Conservation (phyloP, 2,329 filamentous ascomycete species). For the Scedosporium aurantiacum region DNA sequence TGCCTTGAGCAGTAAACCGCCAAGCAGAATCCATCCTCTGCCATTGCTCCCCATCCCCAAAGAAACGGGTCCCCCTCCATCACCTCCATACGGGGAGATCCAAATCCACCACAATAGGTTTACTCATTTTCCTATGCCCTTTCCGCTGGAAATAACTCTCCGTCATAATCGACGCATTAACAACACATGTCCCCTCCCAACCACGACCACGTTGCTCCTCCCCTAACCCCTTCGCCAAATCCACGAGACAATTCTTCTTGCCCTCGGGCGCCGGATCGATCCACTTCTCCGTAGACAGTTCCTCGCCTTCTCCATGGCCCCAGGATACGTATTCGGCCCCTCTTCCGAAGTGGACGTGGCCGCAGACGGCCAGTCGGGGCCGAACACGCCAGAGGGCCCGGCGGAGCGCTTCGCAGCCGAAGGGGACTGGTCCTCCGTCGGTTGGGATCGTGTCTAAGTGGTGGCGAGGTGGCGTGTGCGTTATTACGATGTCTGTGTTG, state of each 20-base stretch:
- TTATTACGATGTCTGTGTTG: conserved; percentile 55
- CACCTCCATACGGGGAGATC: conserved; percentile 45
- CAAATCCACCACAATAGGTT: conserved; percentile 75
- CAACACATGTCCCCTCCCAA: conserved; percentile 52
- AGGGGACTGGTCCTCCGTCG: conserved; percentile 17
- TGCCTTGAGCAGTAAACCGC: neutral
- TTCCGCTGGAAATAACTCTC: conserved; percentile 51
- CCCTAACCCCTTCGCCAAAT: conserved; percentile 40
- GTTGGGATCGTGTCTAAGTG: conserved; percentile 42
- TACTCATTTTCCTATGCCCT: conserved; percentile 49
- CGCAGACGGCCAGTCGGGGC: conserved; percentile 56
- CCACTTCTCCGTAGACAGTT: conserved; percentile 43
- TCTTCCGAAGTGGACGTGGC: conserved; percentile 60
- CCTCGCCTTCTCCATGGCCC: conserved; percentile 31
- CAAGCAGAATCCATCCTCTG: neutral
- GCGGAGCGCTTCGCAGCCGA: conserved; percentile 51
- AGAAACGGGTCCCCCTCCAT: neutral
- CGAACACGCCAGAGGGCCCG: conserved; percentile 47
- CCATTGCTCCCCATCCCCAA: neutral
- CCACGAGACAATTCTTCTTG: conserved; percentile 51
- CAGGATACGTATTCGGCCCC: conserved; percentile 54
- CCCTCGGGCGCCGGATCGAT: conserved; percentile 43
- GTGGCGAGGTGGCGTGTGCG: conserved; percentile 54
- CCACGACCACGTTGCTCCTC: conserved; percentile 28
- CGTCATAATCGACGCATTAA: conserved; percentile 69